Conservation (phyloP, 208 protist genomes). For the Crithidia mellificae region DNA sequence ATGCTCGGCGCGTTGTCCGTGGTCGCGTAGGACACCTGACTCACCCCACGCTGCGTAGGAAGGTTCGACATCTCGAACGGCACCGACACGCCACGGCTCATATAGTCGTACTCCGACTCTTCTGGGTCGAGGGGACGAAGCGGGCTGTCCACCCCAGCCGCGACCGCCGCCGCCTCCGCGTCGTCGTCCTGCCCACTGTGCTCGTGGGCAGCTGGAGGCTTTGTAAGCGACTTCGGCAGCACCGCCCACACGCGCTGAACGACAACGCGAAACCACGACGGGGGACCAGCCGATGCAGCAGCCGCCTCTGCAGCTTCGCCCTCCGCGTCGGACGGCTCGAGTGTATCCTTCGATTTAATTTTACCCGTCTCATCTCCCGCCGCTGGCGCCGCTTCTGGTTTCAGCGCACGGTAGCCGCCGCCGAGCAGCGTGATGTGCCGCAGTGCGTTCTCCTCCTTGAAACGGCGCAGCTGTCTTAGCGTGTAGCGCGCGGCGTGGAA, state of each 20-base stretch:
- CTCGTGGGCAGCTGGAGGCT: background rate
- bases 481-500: slow-evolving; percentile 25
- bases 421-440: background rate
- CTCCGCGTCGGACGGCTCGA: background rate
- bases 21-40: background rate
- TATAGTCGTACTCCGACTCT: slow-evolving; percentile 3
- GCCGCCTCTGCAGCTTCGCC: background rate
- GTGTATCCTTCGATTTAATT: background rate
- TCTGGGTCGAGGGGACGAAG: background rate
- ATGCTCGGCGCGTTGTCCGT: background rate
- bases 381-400: background rate
- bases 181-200: background rate
- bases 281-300: background rate
- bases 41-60: slow-evolving; percentile 11
- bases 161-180: background rate
- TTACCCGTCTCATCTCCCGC: background rate
- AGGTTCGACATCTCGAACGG: slow-evolving; percentile 20
- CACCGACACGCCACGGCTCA: slow-evolving; percentile 9
- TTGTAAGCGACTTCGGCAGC: background rate
- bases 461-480: slow-evolving; percentile 25
- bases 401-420: background rate
- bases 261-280: background rate
- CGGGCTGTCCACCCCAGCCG: background rate
- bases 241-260: background rate
- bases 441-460: slow-evolving; percentile 13